A percentile compares a stretch with the other conserved stretches of the same genome.
These are phyloP conservation scores for Cardamine occulta DNA, from an alignment of 345 rosid species.

Conservation along the genomic window DNA sequence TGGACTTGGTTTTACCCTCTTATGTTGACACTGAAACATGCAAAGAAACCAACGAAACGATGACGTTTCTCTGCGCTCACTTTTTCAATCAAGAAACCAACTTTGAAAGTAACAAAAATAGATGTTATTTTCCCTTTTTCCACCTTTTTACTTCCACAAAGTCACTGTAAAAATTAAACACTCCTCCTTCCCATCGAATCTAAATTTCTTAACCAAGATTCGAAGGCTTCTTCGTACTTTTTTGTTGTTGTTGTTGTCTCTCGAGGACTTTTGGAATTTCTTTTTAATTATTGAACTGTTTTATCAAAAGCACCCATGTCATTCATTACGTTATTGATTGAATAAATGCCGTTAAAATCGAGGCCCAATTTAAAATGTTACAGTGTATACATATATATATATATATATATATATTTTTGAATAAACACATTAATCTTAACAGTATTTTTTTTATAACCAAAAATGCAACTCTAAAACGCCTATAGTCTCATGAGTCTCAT, in stretches of 20 bases:
- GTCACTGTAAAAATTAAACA: conserved; percentile 33
- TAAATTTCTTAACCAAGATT: conserved; percentile 43
- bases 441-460: neutral
- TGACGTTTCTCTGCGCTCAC: conserved; percentile 40
- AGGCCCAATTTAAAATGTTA: neutral
- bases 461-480: neutral
- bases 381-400: no score
- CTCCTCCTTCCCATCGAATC: conserved; percentile 31
- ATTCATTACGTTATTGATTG: conserved; percentile 25
- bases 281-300: conserved; percentile 11
- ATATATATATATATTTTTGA: no score
- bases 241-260: neutral
- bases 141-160: conserved; percentile 36
- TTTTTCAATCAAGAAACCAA: conserved; percentile 30
- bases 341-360: conserved; percentile 25
- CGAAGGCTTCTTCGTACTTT: conserved; percentile 36
- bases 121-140: conserved; percentile 33
- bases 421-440: neutral
- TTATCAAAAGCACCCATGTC: conserved; percentile 27
- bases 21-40: conserved; percentile 44
- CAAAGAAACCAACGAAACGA: conserved; percentile 34
- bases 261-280: conserved; percentile 3
- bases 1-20: conserved; percentile 40
- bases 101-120: conserved; percentile 27
- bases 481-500: neutral